Conservation (phyloP, 2,329 filamentous ascomycete species). For the Hortaea werneckii region DNA sequence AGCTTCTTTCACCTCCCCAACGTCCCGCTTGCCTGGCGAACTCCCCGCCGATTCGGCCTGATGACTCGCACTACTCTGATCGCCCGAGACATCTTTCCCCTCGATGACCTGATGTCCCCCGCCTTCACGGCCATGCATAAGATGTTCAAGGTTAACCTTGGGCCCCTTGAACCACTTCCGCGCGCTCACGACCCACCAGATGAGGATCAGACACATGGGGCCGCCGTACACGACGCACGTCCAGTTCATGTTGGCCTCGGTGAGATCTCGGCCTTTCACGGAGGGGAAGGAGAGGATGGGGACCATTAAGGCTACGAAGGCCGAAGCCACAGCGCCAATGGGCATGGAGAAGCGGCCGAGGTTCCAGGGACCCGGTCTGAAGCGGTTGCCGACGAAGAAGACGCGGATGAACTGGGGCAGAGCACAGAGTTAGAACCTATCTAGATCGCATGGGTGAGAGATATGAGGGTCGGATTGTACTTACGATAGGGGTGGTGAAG, state of each 20-base stretch:
- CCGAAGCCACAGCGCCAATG: slow-evolving; percentile 46
- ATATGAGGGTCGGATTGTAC: no score
- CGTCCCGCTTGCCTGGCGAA: no score
- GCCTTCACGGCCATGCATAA: slow-evolving; percentile 13
- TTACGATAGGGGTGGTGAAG: slow-evolving; percentile 44
- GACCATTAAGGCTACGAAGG: slow-evolving; percentile 56
- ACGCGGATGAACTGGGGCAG: slow-evolving; percentile 43
- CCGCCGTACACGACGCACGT: slow-evolving; percentile 56
- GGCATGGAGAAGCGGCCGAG: slow-evolving; percentile 49
- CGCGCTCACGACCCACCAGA: slow-evolving; percentile 56
- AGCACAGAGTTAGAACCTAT: no score
- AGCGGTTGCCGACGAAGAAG: slow-evolving; percentile 51
- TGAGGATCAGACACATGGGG: slow-evolving; percentile 42
- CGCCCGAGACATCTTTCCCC: slow-evolving; percentile 7
- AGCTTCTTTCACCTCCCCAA: no score
- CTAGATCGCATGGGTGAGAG: no score
- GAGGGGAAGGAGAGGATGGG: slow-evolving; percentile 58
- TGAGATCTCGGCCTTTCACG: slow-evolving; percentile 45
- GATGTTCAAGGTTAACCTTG: slow-evolving; percentile 55
- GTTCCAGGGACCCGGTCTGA: slow-evolving; percentile 60
- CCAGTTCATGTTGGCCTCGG: slow-evolving; percentile 54
- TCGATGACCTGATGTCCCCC: slow-evolving; percentile 5
- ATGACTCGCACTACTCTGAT: background rate
- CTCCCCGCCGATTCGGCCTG: no score
- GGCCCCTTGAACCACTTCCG: slow-evolving; percentile 62